Conservation (phyloP, 2,329 filamentous ascomycete genomes). For the Xylaria digitata region DNA sequence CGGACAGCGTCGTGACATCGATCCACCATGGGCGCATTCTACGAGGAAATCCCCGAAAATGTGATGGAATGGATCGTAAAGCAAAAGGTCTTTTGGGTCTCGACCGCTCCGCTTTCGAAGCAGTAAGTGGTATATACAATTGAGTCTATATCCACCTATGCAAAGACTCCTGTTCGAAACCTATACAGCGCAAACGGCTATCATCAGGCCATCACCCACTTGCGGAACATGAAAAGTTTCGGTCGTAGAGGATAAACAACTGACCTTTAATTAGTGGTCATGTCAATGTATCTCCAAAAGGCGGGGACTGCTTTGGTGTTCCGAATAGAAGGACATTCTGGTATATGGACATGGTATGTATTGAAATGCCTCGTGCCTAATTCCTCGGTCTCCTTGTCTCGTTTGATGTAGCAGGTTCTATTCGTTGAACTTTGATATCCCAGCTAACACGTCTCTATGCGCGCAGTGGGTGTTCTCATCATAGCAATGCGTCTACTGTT, state of each 20-base stretch:
- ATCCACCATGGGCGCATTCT: constrained; percentile 48
- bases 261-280: constrained; percentile 57
- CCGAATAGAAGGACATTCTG: constrained; percentile 51
- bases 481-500: background rate
- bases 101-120: constrained; percentile 72
- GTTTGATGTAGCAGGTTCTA: no score
- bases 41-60: constrained; percentile 48
- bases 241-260: background rate
- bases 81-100: constrained; percentile 81
- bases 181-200: no score
- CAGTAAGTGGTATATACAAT: constrained; percentile 26
- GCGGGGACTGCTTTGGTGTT: constrained; percentile 61
- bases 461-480: constrained; percentile 15
- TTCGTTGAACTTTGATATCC: no score
- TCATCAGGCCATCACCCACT: background rate
- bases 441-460: no score
- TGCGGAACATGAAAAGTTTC: background rate
- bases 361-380: no score
- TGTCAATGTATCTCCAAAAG: constrained; percentile 83
- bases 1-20: background rate
- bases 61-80: constrained; percentile 71
- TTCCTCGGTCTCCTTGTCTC: no score
- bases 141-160: background rate
- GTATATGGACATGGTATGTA: constrained; percentile 71
- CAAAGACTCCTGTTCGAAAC: no score